These are phyloP conservation scores for Gaeumannomyces tritici DNA, from an alignment of 2,329 filamentous ascomycete genomes.

Conservation along the genomic window DNA sequence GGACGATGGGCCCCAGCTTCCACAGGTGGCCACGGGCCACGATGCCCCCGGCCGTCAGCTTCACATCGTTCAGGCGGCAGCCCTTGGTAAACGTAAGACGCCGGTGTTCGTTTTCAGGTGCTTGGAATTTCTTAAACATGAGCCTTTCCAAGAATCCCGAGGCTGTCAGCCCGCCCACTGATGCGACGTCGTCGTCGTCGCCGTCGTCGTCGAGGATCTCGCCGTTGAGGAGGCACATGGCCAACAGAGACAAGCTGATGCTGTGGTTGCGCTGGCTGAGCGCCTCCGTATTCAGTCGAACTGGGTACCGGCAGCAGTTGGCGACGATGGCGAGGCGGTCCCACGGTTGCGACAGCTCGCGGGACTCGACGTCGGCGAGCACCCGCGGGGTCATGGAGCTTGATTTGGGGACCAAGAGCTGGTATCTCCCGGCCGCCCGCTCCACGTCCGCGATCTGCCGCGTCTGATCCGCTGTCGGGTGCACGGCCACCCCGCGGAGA, in stretches of 20 bases:
- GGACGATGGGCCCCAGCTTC: constrained; percentile 12
- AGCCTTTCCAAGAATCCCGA: constrained; percentile 8
- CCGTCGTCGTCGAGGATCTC: constrained; percentile 21
- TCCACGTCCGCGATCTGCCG: constrained; percentile 9
- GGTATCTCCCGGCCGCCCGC: constrained; percentile 17
- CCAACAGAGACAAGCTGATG: constrained; percentile 17
- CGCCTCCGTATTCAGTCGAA: constrained; percentile 11
- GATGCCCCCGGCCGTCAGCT: constrained; percentile 10
- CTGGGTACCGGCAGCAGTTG: constrained; percentile 22
- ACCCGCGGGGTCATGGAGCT: constrained; percentile 17
- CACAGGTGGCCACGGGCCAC: constrained; percentile 15
- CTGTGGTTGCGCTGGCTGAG: constrained; percentile 11
- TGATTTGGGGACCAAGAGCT: constrained; percentile 10
- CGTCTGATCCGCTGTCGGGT: too few relatives aligned
- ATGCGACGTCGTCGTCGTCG: background rate
- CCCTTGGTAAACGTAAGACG: constrained; percentile 16
- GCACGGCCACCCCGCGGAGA: background rate
- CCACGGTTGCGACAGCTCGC: constrained; percentile 10
- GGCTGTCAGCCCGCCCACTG: background rate
- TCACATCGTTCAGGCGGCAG: constrained; percentile 14
- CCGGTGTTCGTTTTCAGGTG: constrained; percentile 6
- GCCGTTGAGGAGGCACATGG: constrained; percentile 20
- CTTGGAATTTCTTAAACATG: constrained; percentile 12
- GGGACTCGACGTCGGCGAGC: constrained; percentile 14
- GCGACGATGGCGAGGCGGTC: constrained; percentile 8